A percentile compares a stretch with the other conserved stretches of the same genome.
These are phyloP conservation scores for Cladophialophora carrionii DNA, from an alignment of 2,329 filamentous ascomycete genomes.

Conservation along the genomic window DNA sequence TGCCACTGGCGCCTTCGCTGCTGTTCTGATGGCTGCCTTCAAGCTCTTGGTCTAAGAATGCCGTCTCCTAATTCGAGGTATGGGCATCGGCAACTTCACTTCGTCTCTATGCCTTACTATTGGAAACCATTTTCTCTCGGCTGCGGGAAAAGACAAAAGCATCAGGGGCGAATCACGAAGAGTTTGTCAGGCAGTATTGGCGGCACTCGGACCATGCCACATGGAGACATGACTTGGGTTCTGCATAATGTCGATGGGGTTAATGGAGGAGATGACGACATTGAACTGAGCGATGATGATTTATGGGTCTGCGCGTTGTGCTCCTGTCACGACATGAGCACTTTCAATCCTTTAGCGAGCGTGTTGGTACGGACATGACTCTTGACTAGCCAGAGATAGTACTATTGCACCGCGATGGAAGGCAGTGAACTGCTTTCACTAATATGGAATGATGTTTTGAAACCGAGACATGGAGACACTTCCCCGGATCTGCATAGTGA, in stretches of 20 bases:
- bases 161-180: conserved; percentile 12
- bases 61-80: neutral
- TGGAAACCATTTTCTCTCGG: conserved; percentile 27
- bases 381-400: conserved; percentile 11
- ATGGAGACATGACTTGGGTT: conserved; percentile 23
- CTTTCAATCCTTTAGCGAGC: conserved; percentile 36
- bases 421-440: conserved; percentile 20
- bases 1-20: conserved; percentile 57
- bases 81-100: conserved; percentile 4
- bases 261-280: conserved; percentile 25
- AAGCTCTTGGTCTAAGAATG: conserved; percentile 59
- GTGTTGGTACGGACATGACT: conserved; percentile 20
- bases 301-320: conserved; percentile 29
- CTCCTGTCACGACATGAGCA: conserved; percentile 28
- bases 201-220: conserved; percentile 15
- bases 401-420: conserved; percentile 21
- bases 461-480: neutral
- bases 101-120: conserved; percentile 23
- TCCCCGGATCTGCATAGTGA: conserved; percentile 17
- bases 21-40: conserved; percentile 60
- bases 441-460: conserved; percentile 15
- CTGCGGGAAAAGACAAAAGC: conserved; percentile 20
- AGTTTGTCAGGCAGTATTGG: conserved; percentile 16
- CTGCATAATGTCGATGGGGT: conserved; percentile 22
- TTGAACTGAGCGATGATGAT: conserved; percentile 33